These are phyloP conservation scores for Fusarium sp. DNA, from an alignment of 2,329 filamentous ascomycete species.

Conservation along the genomic window DNA sequence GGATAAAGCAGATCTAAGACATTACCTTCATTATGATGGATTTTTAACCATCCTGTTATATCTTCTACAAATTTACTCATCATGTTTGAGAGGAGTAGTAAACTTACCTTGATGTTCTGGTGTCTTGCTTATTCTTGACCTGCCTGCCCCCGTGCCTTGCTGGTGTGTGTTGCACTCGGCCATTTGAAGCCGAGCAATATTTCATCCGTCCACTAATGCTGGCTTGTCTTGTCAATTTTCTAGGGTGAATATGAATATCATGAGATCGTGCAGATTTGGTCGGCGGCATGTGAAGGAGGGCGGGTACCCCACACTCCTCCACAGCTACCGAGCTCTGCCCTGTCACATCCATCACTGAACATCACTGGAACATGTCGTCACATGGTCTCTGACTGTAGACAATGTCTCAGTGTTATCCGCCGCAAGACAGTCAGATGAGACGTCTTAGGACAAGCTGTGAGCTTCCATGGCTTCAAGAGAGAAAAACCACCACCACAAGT, in stretches of 20 bases:
- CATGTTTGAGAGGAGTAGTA: neutral
- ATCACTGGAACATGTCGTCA: slow-evolving; percentile 1
- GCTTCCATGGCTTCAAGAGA: neutral
- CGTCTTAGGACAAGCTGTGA: neutral
- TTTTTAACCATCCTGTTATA: no score
- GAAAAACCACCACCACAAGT: slow-evolving; percentile 1
- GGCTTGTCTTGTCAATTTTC: slow-evolving; percentile 7
- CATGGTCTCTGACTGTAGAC: neutral
- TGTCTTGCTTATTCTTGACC: neutral
- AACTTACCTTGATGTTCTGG: neutral
- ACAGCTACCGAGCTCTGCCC: neutral
- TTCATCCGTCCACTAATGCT: slow-evolving; percentile 30
- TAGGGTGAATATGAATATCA: slow-evolving; percentile 4
- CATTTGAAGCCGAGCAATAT: slow-evolving; percentile 19
- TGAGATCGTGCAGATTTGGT: slow-evolving; percentile 7
- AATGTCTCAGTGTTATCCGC: neutral
- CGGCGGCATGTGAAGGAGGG: slow-evolving; percentile 10
- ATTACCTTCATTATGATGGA: neutral
- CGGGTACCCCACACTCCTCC: slow-evolving; percentile 3
- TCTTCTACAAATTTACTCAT: no score
- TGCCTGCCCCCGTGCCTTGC: neutral
- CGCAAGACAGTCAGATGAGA: neutral
- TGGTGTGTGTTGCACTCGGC: slow-evolving; percentile 22
- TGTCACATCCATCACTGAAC: neutral
- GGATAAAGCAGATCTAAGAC: neutral